These are phyloP conservation scores for Luffa aegyptiaca DNA, from an alignment of 306 rosid genomes.

Conservation along the genomic window DNA sequence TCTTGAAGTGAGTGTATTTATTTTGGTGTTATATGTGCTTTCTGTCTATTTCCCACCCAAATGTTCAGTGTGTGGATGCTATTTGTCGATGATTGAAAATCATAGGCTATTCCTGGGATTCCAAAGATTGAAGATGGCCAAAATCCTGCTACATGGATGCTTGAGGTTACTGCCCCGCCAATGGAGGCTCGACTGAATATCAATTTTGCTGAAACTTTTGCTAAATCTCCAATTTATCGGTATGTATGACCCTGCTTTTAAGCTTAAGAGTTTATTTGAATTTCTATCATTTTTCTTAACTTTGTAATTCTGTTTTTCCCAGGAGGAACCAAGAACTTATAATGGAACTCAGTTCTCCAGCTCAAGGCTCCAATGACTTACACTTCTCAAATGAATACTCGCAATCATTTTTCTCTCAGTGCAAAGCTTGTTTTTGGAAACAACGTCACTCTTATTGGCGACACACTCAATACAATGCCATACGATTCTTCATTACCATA, in stretches of 20 bases:
- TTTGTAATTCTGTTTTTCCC: neutral
- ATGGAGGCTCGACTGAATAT: constrained; percentile 37
- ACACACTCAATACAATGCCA: constrained; percentile 27
- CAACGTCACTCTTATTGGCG: constrained; percentile 36
- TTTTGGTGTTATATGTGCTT: neutral
- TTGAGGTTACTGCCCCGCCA: constrained; percentile 53
- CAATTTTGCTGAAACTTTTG: constrained; percentile 50
- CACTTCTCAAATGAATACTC: constrained; percentile 27
- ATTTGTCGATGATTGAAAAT: neutral
- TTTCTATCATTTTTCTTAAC: neutral
- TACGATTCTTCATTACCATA: constrained; percentile 25
- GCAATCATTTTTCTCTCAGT: constrained; percentile 19
- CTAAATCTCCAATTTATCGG: constrained; percentile 34
- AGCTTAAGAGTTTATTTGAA: neutral
- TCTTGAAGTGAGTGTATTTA: constrained; percentile 21
- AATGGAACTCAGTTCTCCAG: constrained; percentile 21
- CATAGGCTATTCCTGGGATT: constrained; percentile 47
- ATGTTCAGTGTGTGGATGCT: neutral
- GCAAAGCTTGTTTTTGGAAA: constrained; percentile 39
- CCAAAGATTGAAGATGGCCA: constrained; percentile 37
- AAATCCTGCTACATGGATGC: constrained; percentile 78
- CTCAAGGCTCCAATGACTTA: constrained; percentile 25
- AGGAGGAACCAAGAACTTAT: constrained; percentile 33
- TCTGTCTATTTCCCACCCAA: neutral
- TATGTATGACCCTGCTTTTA: constrained; percentile 8